Conservation (phyloP, 306 rosid species). For the Dalbergia cochinchinensis region DNA sequence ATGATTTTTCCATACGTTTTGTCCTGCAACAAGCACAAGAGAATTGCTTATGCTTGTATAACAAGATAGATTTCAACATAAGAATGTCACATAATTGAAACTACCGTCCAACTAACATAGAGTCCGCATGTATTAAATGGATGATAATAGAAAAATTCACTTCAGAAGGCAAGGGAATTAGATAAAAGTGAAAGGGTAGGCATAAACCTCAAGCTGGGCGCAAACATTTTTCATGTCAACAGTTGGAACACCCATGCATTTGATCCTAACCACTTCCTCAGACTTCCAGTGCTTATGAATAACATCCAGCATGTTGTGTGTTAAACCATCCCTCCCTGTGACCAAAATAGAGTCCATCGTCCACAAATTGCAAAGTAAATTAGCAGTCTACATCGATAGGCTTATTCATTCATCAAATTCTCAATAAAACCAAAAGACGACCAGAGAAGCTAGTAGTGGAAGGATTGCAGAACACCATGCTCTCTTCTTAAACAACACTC, state of each 20-base stretch:
- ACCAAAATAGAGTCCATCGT: slow-evolving; percentile 25
- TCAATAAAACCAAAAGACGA: neutral
- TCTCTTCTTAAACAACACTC: neutral
- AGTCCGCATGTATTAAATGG: slow-evolving; percentile 10
- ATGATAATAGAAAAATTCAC: slow-evolving; percentile 16
- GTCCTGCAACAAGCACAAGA: slow-evolving; percentile 68
- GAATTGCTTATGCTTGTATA: slow-evolving; percentile 25
- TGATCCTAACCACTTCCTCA: slow-evolving; percentile 85
- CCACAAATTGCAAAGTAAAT: no score
- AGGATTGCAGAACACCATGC: neutral
- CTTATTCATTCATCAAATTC: neutral
- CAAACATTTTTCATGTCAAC: slow-evolving; percentile 93
- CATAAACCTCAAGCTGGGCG: slow-evolving; percentile 78
- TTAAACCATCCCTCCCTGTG: slow-evolving; percentile 94
- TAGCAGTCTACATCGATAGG: no score
- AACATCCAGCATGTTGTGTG: slow-evolving; percentile 91
- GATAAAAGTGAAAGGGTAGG: slow-evolving; percentile 22
- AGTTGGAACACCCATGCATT: slow-evolving; percentile 91
- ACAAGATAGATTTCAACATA: slow-evolving; percentile 20
- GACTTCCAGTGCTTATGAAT: slow-evolving; percentile 87
- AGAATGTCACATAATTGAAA: slow-evolving; percentile 2
- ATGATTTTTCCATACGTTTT: slow-evolving; percentile 88
- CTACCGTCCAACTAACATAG: neutral
- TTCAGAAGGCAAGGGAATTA: neutral
- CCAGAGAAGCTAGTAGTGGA: neutral